Evolutionary conservation across 768 basidiomycete genomes (phyloP).

Genomic region (Mycena belliarum): DNA sequence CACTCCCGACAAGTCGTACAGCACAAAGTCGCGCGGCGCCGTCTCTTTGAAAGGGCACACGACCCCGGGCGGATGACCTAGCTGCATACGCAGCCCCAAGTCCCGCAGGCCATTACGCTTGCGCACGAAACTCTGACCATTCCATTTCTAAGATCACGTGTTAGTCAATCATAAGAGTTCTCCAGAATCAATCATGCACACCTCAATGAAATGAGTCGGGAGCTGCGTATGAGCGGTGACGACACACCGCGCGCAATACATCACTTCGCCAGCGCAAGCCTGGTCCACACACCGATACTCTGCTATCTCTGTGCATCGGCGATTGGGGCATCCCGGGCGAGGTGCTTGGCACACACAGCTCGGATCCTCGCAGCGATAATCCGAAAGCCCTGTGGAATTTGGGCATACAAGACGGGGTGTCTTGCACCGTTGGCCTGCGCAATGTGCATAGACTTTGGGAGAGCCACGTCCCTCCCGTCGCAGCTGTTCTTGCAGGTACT

Average conservation of each 20-base stretch:
- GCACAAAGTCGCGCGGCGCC: background rate
- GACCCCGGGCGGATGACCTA: background rate
- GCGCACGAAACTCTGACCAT: background rate
- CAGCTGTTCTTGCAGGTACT: background rate
- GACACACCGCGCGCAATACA: background rate
- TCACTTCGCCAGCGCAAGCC: background rate
- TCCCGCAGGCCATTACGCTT: background rate
- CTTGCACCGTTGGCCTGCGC: background rate
- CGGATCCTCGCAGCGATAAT: background rate
- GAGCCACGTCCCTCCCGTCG: slow-evolving; percentile 1
- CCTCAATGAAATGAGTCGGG: slow-evolving; percentile 1
- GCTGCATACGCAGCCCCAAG: background rate
- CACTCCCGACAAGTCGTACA: slow-evolving; percentile 11
- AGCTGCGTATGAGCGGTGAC: background rate
- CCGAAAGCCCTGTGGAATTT: background rate
- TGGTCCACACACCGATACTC: too few relatives aligned
- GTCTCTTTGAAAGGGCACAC: background rate
- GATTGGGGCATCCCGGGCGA: too few relatives aligned
- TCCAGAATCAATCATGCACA: background rate
- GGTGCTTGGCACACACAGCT: background rate
- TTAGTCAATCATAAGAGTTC: too few relatives aligned
- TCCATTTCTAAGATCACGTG: background rate
- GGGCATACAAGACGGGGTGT: background rate
- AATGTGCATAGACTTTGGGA: background rate
- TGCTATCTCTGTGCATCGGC: too few relatives aligned